These are phyloP conservation scores for Neurospora hispaniola DNA, from an alignment of 495 filamentous ascomycete species.

Conservation along the genomic window DNA sequence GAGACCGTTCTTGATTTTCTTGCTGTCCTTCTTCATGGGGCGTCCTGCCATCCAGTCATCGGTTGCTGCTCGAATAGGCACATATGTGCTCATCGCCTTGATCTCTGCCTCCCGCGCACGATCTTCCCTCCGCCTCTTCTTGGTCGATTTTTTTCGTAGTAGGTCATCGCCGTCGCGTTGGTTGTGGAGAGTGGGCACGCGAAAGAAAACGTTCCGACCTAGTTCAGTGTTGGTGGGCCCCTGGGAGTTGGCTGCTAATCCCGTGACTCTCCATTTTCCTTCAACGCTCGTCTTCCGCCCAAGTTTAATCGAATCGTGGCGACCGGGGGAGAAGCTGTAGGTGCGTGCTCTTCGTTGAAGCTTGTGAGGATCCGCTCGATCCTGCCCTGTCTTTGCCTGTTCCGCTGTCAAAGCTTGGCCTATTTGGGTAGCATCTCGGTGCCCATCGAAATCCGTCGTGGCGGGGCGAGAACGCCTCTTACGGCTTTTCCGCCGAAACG, in stretches of 20 bases:
- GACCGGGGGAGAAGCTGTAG: slow-evolving; percentile 45
- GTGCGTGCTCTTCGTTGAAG: slow-evolving; percentile 36
- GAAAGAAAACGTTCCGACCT: slow-evolving; percentile 31
- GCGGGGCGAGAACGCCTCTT: slow-evolving; percentile 32
- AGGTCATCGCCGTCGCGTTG: slow-evolving; percentile 45
- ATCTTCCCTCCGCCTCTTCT: slow-evolving; percentile 59
- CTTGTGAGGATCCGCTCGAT: slow-evolving; percentile 34
- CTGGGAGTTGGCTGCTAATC: slow-evolving; percentile 19
- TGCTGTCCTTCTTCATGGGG: slow-evolving; percentile 53
- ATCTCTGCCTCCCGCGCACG: slow-evolving; percentile 75
- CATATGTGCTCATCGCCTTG: slow-evolving; percentile 65
- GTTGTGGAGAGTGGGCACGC: slow-evolving; percentile 59
- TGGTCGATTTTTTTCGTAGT: slow-evolving; percentile 62
- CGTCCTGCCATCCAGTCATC: slow-evolving; percentile 37
- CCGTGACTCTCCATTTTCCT: slow-evolving; percentile 23
- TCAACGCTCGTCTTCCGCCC: slow-evolving; percentile 16
- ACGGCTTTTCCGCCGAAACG: slow-evolving; percentile 58
- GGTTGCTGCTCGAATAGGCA: slow-evolving; percentile 49
- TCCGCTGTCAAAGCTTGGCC: slow-evolving; percentile 9
- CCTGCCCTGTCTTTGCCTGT: slow-evolving; percentile 11
- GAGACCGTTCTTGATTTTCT: slow-evolving; percentile 45
- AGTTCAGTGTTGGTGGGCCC: slow-evolving; percentile 12
- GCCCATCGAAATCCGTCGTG: slow-evolving; percentile 23
- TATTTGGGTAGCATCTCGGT: slow-evolving; percentile 10
- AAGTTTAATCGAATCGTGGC: slow-evolving; percentile 35